These are phyloP conservation scores for Hamiltosporidium magnivora DNA, from an alignment of 371 early-diverging fungal genomes.

Conservation along the genomic window DNA sequence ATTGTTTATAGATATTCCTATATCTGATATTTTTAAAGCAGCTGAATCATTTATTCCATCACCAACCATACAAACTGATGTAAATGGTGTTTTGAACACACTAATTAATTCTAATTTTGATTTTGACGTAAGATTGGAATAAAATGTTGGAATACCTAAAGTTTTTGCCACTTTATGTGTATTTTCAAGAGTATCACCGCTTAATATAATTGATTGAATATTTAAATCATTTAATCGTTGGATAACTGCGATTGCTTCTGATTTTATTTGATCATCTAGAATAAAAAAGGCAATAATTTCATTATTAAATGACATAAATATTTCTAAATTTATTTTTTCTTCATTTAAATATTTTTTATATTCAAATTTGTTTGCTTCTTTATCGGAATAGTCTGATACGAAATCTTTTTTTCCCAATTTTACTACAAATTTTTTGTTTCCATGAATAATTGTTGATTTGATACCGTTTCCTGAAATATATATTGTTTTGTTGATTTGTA, in stretches of 20 bases:
- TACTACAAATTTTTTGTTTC: no score
- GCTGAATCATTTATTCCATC: slow-evolving; percentile 2
- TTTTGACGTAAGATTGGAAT: neutral
- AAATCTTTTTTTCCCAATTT: no score
- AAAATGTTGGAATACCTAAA: neutral
- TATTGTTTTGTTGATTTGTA: no score
- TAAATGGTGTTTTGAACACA: neutral
- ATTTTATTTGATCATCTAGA: neutral
- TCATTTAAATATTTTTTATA: no score
- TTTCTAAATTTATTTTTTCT: neutral
- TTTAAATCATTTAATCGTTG: neutral
- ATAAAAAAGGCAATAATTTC: neutral
- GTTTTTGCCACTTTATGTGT: neutral
- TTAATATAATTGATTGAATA: neutral
- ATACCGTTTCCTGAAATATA: no score
- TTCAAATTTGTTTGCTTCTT: no score
- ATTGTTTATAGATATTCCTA: neutral
- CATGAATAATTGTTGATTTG: no score
- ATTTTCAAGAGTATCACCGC: neutral
- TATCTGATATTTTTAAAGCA: neutral
- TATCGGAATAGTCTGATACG: no score
- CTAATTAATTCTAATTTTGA: neutral
- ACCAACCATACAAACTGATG: neutral
- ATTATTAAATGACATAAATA: neutral
- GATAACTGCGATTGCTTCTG: neutral